A percentile compares a stretch with the other conserved stretches of the same genome.
These are phyloP conservation scores for Fomitopsis pinicola DNA, from an alignment of 1,284 basidiomycete species.

Conservation along the genomic window DNA sequence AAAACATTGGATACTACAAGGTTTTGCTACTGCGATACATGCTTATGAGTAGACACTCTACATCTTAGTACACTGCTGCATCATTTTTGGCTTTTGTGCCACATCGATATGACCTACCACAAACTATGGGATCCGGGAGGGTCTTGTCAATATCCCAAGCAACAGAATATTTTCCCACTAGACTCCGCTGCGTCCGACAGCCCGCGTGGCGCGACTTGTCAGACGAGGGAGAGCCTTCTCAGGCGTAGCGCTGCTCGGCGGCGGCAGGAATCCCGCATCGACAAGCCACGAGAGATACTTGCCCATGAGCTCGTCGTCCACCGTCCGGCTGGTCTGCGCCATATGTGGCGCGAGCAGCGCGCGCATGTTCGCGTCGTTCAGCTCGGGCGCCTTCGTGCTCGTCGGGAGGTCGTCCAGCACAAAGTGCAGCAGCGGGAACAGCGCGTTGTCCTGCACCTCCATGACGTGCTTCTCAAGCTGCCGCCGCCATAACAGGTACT, in stretches of 20 bases:
- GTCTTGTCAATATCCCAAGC: too few relatives aligned
- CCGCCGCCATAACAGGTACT: conserved; percentile 91
- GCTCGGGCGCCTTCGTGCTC: conserved; percentile 89
- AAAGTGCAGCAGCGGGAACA: conserved; percentile 97
- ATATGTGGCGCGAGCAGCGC: conserved; percentile 54
- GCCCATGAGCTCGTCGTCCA: conserved; percentile 77
- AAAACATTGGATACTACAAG: too few relatives aligned
- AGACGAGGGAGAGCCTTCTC: conserved; percentile 44
- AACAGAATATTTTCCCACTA: background rate
- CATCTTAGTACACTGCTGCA: too few relatives aligned
- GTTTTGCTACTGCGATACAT: too few relatives aligned
- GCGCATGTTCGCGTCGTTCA: conserved; percentile 85
- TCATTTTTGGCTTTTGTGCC: too few relatives aligned
- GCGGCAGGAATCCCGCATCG: conserved; percentile 79
- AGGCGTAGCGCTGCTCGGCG: conserved; percentile 39
- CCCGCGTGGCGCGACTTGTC: conserved; percentile 30
- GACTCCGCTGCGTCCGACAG: conserved; percentile 45
- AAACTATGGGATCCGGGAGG: too few relatives aligned
- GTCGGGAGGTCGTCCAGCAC: conserved; percentile 97
- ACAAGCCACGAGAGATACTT: conserved; percentile 95
- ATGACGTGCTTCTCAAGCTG: conserved; percentile 94
- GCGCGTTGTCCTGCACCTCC: conserved; percentile 90
- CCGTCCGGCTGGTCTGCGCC: conserved; percentile 52
- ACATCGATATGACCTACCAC: too few relatives aligned
- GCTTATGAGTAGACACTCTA: too few relatives aligned